Conservation (phyloP, 306 rosid species). For the Corylus americana region DNA sequence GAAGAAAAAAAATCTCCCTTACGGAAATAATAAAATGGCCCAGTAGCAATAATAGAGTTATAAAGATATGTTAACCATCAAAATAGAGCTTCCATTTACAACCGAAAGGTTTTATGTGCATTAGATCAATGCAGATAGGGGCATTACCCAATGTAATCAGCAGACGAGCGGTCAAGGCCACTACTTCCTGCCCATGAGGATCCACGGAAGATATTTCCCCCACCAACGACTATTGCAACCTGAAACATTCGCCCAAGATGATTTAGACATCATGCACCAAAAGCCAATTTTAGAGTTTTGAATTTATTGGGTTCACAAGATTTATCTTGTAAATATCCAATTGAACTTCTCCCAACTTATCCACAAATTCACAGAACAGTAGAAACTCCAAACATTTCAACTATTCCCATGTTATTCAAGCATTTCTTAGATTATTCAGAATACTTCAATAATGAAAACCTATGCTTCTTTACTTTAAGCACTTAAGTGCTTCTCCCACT, state of each 20-base stretch:
- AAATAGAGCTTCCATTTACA: background rate
- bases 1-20: background rate
- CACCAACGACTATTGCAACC: constrained; percentile 98
- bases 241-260: constrained; percentile 46
- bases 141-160: constrained; percentile 89
- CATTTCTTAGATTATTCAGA: background rate
- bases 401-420: background rate
- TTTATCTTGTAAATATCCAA: constrained; percentile 21
- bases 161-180: constrained; percentile 95
- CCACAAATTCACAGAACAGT: background rate
- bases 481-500: constrained; percentile 1
- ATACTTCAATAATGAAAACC: background rate
- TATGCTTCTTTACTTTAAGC: constrained; percentile 9
- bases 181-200: constrained; percentile 87
- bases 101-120: background rate
- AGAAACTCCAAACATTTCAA: background rate
- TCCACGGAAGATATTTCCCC: constrained; percentile 97
- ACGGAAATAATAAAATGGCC: background rate
- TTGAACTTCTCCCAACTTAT: background rate
- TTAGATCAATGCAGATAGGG: constrained; percentile 9
- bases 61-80: background rate
- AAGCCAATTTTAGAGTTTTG: background rate
- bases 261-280: background rate
- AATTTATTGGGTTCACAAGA: constrained; percentile 18
- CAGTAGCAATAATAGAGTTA: background rate